Percentiles rank a stretch among this genome's conserved stretches.
Evolutionary conservation across 805 yeast species (phyloP).

Genomic region (Metschnikowia baotianmanensis): DNA sequence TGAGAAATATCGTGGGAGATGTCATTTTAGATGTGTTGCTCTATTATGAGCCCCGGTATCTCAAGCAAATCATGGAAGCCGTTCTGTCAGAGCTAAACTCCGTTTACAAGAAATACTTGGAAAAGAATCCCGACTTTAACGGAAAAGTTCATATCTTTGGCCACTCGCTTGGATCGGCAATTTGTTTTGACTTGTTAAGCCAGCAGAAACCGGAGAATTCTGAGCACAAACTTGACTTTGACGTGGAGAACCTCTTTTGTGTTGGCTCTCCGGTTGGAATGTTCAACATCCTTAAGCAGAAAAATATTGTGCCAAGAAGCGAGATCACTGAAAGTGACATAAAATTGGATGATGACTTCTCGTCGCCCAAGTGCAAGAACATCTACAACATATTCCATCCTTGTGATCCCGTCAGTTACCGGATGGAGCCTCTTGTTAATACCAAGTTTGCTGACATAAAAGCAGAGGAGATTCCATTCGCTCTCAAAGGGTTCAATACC

Average conservation of each 20-base stretch:
- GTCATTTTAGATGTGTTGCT: conserved; percentile 81
- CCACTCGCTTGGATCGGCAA: conserved; percentile 89
- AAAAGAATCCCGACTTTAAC: conserved; percentile 67
- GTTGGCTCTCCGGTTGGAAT: conserved; percentile 92
- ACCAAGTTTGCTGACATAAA: conserved; percentile 45
- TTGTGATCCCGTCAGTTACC: conserved; percentile 87
- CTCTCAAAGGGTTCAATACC: conserved; percentile 49
- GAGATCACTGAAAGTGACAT: conserved; percentile 16
- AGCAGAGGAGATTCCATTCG: conserved; percentile 60
- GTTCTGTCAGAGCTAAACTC: conserved; percentile 65
- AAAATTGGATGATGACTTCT: conserved; percentile 16
- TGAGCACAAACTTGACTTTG: conserved; percentile 51
- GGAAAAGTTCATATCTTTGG: conserved; percentile 84
- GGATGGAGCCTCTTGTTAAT: conserved; percentile 80
- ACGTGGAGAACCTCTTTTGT: conserved; percentile 71
- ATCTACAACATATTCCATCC: conserved; percentile 84
- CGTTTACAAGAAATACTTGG: conserved; percentile 55
- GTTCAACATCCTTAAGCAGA: conserved; percentile 69
- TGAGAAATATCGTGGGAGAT: conserved; percentile 80
- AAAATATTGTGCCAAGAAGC: conserved; percentile 49
- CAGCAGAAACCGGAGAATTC: conserved; percentile 39
- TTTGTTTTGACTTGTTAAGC: conserved; percentile 71
- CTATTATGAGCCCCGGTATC: conserved; percentile 67
- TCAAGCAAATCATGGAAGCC: conserved; percentile 55
- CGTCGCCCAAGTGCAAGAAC: conserved; percentile 59